These are phyloP conservation scores for Saccharum hybrid DNA, from an alignment of 202 grass and related monocot species.

Conservation along the genomic window DNA sequence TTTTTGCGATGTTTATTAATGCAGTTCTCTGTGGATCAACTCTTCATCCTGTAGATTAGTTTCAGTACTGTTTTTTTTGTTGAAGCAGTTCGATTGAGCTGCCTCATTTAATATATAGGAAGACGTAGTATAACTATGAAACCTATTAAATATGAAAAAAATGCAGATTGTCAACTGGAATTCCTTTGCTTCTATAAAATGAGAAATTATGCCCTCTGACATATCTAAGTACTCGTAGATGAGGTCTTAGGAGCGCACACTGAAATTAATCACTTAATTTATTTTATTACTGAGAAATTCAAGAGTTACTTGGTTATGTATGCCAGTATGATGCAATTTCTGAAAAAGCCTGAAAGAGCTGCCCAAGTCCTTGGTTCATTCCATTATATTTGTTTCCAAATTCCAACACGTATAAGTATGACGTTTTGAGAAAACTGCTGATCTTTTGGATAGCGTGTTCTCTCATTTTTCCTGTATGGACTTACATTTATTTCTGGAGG, in stretches of 20 bases:
- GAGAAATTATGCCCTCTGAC: not conserved
- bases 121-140: conserved; percentile 29
- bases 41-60: conserved; percentile 31
- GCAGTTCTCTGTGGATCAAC: conserved; percentile 25
- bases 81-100: conserved; percentile 26
- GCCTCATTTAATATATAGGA: conserved; percentile 5
- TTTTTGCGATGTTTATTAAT: not conserved
- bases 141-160: not conserved
- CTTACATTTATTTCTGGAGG: not conserved
- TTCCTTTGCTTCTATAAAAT: conserved; percentile 12
- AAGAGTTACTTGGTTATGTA: conserved; percentile 7
- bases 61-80: conserved; percentile 5
- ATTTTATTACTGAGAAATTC: not conserved
- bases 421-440: not conserved
- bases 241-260: not conserved
- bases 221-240: conserved; percentile 30
- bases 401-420: conserved; percentile 1
- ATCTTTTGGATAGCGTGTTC: conserved; percentile 9
- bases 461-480: not conserved
- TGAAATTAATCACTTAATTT: not conserved
- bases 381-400: conserved; percentile 1
- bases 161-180: not conserved
- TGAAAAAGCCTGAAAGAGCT: conserved; percentile 13
- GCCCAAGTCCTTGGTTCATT: conserved; percentile 24
- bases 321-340: conserved; percentile 13